Conservation (phyloP, 2,329 filamentous ascomycete genomes). For the Penicillium sp. region DNA sequence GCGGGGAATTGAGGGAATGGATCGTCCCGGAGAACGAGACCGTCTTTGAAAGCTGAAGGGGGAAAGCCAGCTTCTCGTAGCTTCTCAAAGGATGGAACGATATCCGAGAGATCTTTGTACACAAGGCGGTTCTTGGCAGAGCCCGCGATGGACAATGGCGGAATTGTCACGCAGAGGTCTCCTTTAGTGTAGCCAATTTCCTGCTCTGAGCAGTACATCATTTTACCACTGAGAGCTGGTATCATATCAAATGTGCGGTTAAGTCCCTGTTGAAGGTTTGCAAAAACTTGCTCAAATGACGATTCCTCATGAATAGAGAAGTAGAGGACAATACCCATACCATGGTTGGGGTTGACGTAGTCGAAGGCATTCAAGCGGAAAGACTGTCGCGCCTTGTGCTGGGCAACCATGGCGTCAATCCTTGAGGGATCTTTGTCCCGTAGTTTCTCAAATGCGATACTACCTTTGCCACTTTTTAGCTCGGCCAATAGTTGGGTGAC, state of each 20-base stretch:
- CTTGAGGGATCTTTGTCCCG: no score
- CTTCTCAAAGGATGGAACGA: conserved; percentile 2
- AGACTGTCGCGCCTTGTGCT: neutral
- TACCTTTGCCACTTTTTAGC: no score
- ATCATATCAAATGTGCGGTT: conserved; percentile 10
- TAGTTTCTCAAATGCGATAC: no score
- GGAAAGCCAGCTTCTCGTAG: conserved; percentile 7
- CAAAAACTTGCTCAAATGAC: conserved; percentile 2
- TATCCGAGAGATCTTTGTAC: conserved; percentile 4
- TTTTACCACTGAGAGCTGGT: conserved; percentile 9
- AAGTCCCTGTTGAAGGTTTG: conserved; percentile 7
- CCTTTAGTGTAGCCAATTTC: conserved; percentile 6
- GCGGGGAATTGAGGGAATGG: conserved; percentile 6
- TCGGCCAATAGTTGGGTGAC: no score
- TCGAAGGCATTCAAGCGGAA: conserved; percentile 8
- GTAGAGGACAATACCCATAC: conserved; percentile 9
- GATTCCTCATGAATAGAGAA: conserved; percentile 7
- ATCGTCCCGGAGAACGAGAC: conserved; percentile 5
- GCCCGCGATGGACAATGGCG: conserved; percentile 1
- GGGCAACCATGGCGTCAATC: no score
- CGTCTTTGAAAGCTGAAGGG: conserved; percentile 4
- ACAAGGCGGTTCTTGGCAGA: conserved; percentile 1
- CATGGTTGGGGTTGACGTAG: conserved; percentile 8
- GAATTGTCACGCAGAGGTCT: conserved; percentile 10
- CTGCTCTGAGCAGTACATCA: conserved; percentile 6